Percentiles rank a stretch among this genome's conserved stretches.
Evolutionary conservation across 495 filamentous ascomycete genomes (phyloP).

Genomic region (Bombardia bombarda): DNA sequence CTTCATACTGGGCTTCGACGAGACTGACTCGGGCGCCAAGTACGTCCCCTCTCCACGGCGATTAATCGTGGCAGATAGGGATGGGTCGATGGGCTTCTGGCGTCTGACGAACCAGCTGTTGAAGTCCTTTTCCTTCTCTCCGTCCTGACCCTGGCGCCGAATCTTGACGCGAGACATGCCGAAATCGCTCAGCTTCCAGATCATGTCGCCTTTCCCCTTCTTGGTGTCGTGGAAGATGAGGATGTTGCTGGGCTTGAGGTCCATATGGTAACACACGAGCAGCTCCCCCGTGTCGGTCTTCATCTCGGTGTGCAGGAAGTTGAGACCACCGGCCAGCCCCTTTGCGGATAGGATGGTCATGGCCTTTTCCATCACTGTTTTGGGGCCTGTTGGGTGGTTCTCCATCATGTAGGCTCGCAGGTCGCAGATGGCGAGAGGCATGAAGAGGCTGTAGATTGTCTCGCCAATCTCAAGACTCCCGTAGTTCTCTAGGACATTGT

Average conservation of each 20-base stretch:
- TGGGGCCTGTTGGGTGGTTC: conserved; percentile 6
- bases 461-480: conserved; percentile 22
- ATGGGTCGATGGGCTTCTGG: conserved; percentile 5
- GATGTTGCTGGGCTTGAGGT: conserved; percentile 30
- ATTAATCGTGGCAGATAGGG: conserved; percentile 14
- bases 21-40: conserved; percentile 24
- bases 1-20: conserved; percentile 18
- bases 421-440: conserved; percentile 29
- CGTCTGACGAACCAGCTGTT: conserved; percentile 11
- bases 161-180: conserved; percentile 30
- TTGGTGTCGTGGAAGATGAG: conserved; percentile 22
- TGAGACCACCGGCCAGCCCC: conserved; percentile 24
- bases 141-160: conserved; percentile 4
- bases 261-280: conserved; percentile 32
- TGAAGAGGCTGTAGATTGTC: conserved; percentile 28
- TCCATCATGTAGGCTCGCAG: conserved; percentile 24
- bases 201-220: conserved; percentile 5
- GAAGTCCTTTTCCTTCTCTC: conserved; percentile 12
- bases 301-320: conserved; percentile 30
- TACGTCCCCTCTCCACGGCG: conserved; percentile 21
- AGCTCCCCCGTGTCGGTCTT: conserved; percentile 12
- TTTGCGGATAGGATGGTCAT: conserved; percentile 19
- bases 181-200: conserved; percentile 35
- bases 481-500: conserved; percentile 26
- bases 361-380: conserved; percentile 9